Evolutionary conservation across 805 yeast species (phyloP).

Genomic region (Wickerhamomyces strasburgensis): DNA sequence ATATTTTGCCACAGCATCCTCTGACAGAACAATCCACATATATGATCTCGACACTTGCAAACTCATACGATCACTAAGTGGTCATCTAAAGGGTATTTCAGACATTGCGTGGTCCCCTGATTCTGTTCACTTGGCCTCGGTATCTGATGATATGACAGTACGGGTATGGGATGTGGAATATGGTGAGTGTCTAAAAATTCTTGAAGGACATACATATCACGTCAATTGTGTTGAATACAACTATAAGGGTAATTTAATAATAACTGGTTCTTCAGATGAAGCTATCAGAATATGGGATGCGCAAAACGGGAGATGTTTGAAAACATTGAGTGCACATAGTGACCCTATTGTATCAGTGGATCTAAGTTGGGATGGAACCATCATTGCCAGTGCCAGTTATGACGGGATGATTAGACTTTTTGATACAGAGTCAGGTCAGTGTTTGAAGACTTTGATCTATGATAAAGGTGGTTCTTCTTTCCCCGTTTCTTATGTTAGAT

Average conservation of each 20-base stretch:
- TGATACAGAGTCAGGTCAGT: conserved; percentile 85
- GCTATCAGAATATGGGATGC: conserved; percentile 90
- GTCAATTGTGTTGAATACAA: conserved; percentile 70
- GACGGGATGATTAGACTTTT: conserved; percentile 89
- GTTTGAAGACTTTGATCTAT: conserved; percentile 82
- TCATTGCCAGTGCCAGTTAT: conserved; percentile 79
- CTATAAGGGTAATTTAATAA: conserved; percentile 68
- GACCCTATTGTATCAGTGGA: conserved; percentile 81
- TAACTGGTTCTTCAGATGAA: conserved; percentile 86
- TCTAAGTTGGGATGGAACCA: conserved; percentile 71
- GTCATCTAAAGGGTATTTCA: conserved; percentile 70
- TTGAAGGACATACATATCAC: conserved; percentile 75
- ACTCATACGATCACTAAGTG: conserved; percentile 33
- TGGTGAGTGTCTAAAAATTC: conserved; percentile 43
- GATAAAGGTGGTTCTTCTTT: conserved; percentile 70
- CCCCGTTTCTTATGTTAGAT: conserved; percentile 70
- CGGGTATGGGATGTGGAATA: conserved; percentile 61
- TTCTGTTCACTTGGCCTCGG: conserved; percentile 68
- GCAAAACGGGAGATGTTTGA: conserved; percentile 58
- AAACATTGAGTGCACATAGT: conserved; percentile 86
- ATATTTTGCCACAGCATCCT: conserved; percentile 51
- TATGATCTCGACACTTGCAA: conserved; percentile 43
- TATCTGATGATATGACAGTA: conserved; percentile 79
- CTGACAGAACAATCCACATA: conserved; percentile 54
- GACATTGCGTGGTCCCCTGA: conserved; percentile 78